A percentile compares a stretch with the other conserved stretches of the same genome.
Evolutionary conservation across 75 land plant genomes (phyloP).

Genomic region (Cupressus sempervirens): DNA sequence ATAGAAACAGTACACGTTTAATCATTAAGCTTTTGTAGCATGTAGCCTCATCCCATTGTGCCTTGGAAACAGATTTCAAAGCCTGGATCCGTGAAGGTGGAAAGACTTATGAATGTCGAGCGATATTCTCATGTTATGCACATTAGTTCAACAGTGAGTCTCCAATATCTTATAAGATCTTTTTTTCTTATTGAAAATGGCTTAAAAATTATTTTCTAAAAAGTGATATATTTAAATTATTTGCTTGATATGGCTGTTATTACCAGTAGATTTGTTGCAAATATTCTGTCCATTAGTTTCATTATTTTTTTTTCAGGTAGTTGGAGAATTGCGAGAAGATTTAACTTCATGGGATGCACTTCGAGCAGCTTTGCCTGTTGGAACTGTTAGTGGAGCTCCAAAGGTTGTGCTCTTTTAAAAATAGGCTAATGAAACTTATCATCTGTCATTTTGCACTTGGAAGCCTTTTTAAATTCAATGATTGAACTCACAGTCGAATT

Average conservation of each 20-base stretch:
- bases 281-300: background rate
- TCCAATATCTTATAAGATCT: background rate
- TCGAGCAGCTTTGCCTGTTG: conserved; percentile 95
- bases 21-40: background rate
- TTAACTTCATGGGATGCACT: conserved; percentile 92
- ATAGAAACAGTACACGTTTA: background rate
- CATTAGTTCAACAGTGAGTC: conserved; percentile 90
- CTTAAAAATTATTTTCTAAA: background rate
- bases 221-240: background rate
- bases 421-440: background rate
- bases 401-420: conserved; percentile 48
- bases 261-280: background rate
- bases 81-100: conserved; percentile 92
- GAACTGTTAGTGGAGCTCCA: conserved; percentile 99
- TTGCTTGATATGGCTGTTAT: background rate
- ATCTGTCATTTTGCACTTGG: background rate
- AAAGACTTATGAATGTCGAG: conserved; percentile 89
- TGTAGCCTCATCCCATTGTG: background rate
- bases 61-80: conserved; percentile 63
- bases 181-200: background rate
- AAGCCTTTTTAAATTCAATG: no score
- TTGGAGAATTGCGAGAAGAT: conserved; percentile 72
- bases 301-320: conserved; percentile 51
- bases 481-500: no score
- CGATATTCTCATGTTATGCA: conserved; percentile 99